phyloP scores from a whole-genome alignment of 1,139 yeast genomes.

The Magnusiomyces ingens region DNA sequence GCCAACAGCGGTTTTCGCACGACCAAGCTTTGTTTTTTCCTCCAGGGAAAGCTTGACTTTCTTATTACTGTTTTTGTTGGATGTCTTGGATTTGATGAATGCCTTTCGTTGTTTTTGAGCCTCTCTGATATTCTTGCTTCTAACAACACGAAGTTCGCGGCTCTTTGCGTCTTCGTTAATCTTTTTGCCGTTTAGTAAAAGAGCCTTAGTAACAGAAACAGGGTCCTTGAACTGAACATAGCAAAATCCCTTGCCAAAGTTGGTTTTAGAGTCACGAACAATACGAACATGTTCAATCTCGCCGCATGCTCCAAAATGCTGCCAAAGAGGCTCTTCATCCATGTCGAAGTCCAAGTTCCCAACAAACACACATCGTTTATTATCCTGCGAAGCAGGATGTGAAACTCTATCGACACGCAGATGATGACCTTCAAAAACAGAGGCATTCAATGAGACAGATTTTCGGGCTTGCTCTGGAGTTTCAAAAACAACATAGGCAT shows the following conservation, averaged over 20 bases:
- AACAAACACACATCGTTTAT: constrained; percentile 78
- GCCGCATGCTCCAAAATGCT: constrained; percentile 62
- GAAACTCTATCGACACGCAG: constrained; percentile 86
- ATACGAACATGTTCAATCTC: constrained; percentile 83
- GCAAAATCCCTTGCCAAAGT: constrained; percentile 96
- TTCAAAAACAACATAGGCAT: constrained; percentile 79
- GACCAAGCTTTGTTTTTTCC: constrained; percentile 72
- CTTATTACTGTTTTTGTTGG: background rate
- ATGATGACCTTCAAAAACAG: constrained; percentile 63
- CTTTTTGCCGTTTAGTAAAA: constrained; percentile 67
- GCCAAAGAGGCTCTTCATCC: constrained; percentile 84
- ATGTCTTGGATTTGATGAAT: constrained; percentile 16
- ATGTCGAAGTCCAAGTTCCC: constrained; percentile 95
- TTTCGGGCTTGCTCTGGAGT: constrained; percentile 49
- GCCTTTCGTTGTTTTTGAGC: constrained; percentile 19
- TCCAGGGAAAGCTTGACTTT: constrained; percentile 19
- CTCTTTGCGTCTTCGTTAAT: constrained; percentile 39
- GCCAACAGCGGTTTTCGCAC: constrained; percentile 69
- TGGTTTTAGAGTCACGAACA: constrained; percentile 86
- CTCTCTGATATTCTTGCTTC: constrained; percentile 58
- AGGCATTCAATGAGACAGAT: constrained; percentile 54
- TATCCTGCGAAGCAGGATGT: constrained; percentile 83
- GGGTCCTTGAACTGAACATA: constrained; percentile 86
- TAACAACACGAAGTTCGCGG: constrained; percentile 69
- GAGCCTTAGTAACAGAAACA: constrained; percentile 73